phyloP scores from a whole-genome alignment of 1,284 basidiomycete species.

The Ceratobasidium sp. region DNA sequence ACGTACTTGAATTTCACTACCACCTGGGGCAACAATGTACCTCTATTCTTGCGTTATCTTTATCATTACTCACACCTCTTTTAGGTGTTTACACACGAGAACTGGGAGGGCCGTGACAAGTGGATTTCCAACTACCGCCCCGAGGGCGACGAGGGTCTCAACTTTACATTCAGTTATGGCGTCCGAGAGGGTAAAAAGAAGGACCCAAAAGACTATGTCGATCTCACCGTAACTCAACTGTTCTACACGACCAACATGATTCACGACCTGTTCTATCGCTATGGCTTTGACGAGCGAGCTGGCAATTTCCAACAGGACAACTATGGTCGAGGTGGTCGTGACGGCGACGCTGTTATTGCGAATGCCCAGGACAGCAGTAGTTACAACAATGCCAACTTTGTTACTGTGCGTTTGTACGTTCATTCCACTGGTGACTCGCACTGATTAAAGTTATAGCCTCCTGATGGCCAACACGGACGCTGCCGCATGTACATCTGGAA shows the following conservation, averaged over 20 bases:
- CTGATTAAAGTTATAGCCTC: constrained; percentile 50
- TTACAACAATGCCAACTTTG: constrained; percentile 82
- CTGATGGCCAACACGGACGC: constrained; percentile 76
- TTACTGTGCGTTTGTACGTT: constrained; percentile 55
- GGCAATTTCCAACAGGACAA: constrained; percentile 99
- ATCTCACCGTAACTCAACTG: constrained; percentile 87
- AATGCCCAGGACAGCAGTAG: constrained; percentile 96
- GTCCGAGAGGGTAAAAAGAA: constrained; percentile 66
- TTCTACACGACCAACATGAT: constrained; percentile 94
- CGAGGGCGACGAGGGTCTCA: constrained; percentile 66
- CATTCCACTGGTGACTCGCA: too few species aligned
- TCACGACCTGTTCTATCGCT: constrained; percentile 66
- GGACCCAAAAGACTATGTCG: constrained; percentile 83
- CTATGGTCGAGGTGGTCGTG: constrained; percentile 89
- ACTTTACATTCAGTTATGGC: constrained; percentile 80
- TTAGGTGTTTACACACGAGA: constrained; percentile 84
- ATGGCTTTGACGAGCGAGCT: constrained; percentile 90
- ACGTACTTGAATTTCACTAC: constrained; percentile 75
- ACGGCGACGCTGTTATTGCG: constrained; percentile 90
- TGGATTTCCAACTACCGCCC: constrained; percentile 88
- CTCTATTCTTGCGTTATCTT: constrained; percentile 47
- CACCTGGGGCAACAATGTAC: constrained; percentile 91
- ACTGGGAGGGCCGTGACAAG: constrained; percentile 85
- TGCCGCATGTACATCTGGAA: constrained; percentile 99
- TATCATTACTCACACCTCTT: constrained; percentile 27